phyloP scores from a whole-genome alignment of 495 filamentous ascomycete genomes.

The Letharia columbiana region DNA sequence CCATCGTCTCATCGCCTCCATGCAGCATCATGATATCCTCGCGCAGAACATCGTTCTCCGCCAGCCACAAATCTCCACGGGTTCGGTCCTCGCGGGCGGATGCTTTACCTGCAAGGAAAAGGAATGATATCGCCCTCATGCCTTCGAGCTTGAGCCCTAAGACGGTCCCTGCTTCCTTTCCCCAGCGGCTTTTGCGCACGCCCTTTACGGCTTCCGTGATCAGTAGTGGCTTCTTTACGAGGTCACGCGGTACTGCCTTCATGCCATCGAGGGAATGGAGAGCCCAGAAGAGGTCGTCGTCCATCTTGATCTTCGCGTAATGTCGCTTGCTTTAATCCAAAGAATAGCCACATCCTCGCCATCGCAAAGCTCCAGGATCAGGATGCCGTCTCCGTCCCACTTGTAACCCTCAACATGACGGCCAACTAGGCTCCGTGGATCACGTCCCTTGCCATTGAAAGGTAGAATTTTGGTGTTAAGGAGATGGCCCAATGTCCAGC shows the following conservation, averaged over 20 bases:
- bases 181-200: not conserved
- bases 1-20: not conserved
- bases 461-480: not conserved
- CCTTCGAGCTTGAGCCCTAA: not conserved
- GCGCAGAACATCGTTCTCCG: not conserved
- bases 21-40: not conserved
- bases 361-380: not conserved
- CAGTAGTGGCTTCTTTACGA: not conserved
- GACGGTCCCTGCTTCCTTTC: not conserved
- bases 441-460: not conserved
- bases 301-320: not conserved
- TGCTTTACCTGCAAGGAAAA: not conserved
- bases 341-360: not conserved
- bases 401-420: not conserved
- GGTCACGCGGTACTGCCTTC: not conserved
- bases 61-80: not conserved
- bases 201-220: not conserved
- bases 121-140: not conserved
- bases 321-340: not conserved
- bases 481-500: not conserved
- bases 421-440: not conserved
- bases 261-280: not conserved
- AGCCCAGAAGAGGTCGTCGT: conserved; percentile 1
- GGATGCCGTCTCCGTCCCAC: not conserved
- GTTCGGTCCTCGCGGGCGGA: not conserved